Base-by-base conservation (phyloP, 306 rosid species). In the Calophaca sinica region DNA sequence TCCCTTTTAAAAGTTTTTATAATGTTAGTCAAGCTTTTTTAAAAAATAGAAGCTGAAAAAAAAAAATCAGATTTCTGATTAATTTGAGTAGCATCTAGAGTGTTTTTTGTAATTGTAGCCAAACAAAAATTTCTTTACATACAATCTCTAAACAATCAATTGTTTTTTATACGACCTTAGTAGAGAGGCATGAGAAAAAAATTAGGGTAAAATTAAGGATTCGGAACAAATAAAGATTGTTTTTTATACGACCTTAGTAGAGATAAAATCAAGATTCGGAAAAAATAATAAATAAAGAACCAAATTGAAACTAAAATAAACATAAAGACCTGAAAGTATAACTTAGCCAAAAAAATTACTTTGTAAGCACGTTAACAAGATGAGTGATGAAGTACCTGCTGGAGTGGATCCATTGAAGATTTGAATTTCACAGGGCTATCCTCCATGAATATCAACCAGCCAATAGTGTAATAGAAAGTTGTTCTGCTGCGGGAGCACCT, bases 321-420 rank as follows among this genome's bases (percentile, higher is more conserved):
- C 26, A 20, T 20, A 20, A 20, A 1, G 26, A 1, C 0, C 26
- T 20, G 1, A 20, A 20, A 20, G 26, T 20, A 20, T 20, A 20
- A 20, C 26, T 20, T 20, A 20, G 26, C 26, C 26, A 20, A 20
- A 20, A 20, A 20, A 20, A 20, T 20, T 20, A 20, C 26, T 20
- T 20, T 20, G 26, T 20, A 20, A 20, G 26, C 26, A 20, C 26
- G 26, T 62, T 74, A 75, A 70, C 38, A 36, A 70, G 68, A 78
- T 15, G 64, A 59, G 78, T 58, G 42, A 66, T 33, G 69, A 70
- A 52, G 57, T 85, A 91, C 98, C 90, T 94, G 92, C 85, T 87
- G 86, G 68, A 94, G 94, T 57, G 98, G 98, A 78, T 91, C 98
- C 97, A 94, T 94, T 36, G 98, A 94, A 66, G 96, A 89, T 89